A percentile compares a stretch with the other conserved stretches of the same genome.
Evolutionary conservation across 75 land plant genomes (phyloP).

Genomic region (Azolla pinnata): DNA sequence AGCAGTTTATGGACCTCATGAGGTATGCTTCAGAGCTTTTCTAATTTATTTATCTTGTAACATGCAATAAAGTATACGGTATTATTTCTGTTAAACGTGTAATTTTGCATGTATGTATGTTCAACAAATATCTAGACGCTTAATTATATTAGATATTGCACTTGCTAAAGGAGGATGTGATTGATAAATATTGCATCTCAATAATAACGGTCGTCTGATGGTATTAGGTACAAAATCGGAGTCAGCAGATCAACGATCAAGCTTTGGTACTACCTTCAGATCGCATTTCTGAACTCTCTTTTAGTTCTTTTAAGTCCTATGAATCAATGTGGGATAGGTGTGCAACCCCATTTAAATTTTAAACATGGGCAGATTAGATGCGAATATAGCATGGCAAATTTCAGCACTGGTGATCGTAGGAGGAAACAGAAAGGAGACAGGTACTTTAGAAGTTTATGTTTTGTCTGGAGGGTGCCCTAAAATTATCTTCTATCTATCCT

Average conservation of each 20-base stretch:
- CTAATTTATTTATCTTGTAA: not conserved
- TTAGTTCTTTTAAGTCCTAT: no score
- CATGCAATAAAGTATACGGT: not conserved
- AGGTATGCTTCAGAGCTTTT: slow-evolving; percentile 23
- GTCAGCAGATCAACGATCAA: slow-evolving; percentile 66
- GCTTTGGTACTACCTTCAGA: no score
- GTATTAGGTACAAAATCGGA: slow-evolving; percentile 67
- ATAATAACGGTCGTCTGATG: no score
- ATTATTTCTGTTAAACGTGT: no score
- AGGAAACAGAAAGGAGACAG: slow-evolving; percentile 78
- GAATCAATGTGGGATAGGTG: no score
- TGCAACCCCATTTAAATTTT: no score
- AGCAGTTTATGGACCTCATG: slow-evolving; percentile 94
- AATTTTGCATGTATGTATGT: not conserved
- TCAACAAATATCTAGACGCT: no score
- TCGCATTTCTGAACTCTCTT: no score
- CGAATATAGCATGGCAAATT: slow-evolving; percentile 97
- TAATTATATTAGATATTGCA: no score
- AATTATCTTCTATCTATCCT: not conserved
- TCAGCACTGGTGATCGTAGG: slow-evolving; percentile 90
- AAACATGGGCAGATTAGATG: slow-evolving; percentile 91
- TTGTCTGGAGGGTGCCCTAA: not conserved
- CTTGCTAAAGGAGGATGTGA: no score
- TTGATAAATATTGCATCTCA: no score
- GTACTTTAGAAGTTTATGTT: slow-evolving; percentile 24